Conservation (phyloP, 2,329 filamentous ascomycete species). For the Tolypocladium paradoxum region DNA sequence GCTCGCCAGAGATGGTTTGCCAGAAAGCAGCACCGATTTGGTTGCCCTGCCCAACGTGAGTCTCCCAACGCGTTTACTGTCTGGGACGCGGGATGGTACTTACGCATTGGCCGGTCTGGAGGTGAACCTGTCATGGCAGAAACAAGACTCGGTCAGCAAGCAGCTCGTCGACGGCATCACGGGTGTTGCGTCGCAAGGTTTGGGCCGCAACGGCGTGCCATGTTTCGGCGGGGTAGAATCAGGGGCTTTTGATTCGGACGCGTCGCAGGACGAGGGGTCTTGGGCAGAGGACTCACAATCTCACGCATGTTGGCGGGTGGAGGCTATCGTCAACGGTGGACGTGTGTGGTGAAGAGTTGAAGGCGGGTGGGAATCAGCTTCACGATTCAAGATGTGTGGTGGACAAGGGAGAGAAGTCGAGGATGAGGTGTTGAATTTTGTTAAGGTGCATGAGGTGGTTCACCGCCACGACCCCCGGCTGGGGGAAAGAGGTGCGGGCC, state of each 20-base stretch:
- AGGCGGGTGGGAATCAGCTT: slow-evolving; percentile 18
- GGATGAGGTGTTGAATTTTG: slow-evolving; percentile 15
- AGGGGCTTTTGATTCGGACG: slow-evolving; percentile 26
- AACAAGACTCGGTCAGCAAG: slow-evolving; percentile 43
- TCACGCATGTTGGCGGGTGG: slow-evolving; percentile 49
- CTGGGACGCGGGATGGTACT: slow-evolving; percentile 21
- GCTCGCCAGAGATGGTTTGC: slow-evolving; percentile 80
- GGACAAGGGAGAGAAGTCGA: slow-evolving; percentile 12
- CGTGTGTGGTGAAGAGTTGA: slow-evolving; percentile 10
- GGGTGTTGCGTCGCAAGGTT: not conserved
- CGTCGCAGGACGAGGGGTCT: slow-evolving; percentile 19
- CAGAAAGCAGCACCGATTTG: slow-evolving; percentile 99
- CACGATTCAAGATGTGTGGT: slow-evolving; percentile 19
- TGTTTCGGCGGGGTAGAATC: slow-evolving; percentile 25
- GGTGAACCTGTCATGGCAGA: slow-evolving; percentile 73
- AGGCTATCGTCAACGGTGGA: slow-evolving; percentile 13
- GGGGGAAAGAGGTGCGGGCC: slow-evolving; percentile 11
- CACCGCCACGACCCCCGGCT: slow-evolving; percentile 15
- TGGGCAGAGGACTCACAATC: slow-evolving; percentile 43
- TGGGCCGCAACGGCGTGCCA: slow-evolving; percentile 5
- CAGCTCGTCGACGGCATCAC: not conserved
- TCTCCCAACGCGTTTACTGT: slow-evolving; percentile 6
- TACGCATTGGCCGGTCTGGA: slow-evolving; percentile 99
- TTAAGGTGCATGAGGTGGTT: slow-evolving; percentile 13
- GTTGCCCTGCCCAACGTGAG: slow-evolving; percentile 68